Base-by-base conservation (phyloP, 768 basidiomycete species). In the Tricholoma flavovirens region DNA sequence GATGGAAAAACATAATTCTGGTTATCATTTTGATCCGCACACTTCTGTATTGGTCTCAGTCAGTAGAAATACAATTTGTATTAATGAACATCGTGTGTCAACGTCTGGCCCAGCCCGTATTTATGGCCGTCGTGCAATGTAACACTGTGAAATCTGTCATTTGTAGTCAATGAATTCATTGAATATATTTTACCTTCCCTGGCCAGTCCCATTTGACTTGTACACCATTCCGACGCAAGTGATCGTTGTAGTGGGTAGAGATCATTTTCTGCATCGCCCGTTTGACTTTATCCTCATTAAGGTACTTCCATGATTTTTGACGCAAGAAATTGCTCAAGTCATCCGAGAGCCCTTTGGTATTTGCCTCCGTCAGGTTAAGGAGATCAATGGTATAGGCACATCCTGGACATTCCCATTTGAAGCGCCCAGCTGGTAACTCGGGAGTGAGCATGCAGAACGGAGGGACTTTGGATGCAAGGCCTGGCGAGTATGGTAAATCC, bases 401-500 rank as follows among this genome's bases (percentile, higher is more conserved):
- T 36, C 74, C 61, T 9, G 77, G 75, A 60, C 85, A 87, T 59
- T 68, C 65, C 85, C 85, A 87, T 19, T 69, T 70, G 57, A 82
- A 75, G 26, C 76, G 68, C 2, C 75, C 75, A 6, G 67, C 65
- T 8, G 73, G 75, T 36, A 83, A 67, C 0, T 59, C 55, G 5
- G 83, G 82, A 0, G 69, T 65, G 8, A 62, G 49, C 35, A 65
- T 67, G 49, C 74, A 64, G 49, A 69, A 68, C 36, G 61, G 59
- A 3, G 80, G 81, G 46, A 82, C 66, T 45, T 53, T 62, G 45
- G 56, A 61, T 54, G 56, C 12, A 32, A 71, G 53, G 26, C 24
- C 48, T 38, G 57, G 54, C 48, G 59, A 59, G 60, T 67, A 54
- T 46, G 49, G 53, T 17, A 56, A 51, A 21, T 69, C 71, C 1